Percentiles rank a stretch among this genome's conserved stretches.
Conservation (phyloP, 2,329 filamentous ascomycete species). For the Akanthomyces muscarius region DNA sequence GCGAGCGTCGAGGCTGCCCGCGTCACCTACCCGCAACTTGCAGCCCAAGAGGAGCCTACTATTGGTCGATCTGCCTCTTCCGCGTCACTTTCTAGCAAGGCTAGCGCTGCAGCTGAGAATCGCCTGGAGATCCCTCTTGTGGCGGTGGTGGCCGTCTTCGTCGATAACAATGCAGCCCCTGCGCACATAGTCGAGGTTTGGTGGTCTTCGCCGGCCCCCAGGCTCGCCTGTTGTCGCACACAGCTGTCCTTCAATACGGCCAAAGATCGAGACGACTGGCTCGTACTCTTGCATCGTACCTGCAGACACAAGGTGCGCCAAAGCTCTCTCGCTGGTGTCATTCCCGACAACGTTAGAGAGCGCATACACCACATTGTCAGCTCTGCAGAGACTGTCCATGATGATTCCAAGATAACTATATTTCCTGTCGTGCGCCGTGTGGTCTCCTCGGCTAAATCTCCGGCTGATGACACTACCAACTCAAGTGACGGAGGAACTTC, state of each 20-base stretch:
- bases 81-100: constrained; percentile 26
- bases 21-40: constrained; percentile 44
- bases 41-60: constrained; percentile 24
- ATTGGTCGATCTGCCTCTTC: constrained; percentile 25
- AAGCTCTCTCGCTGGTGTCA: constrained; percentile 33
- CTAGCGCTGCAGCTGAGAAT: constrained; percentile 31
- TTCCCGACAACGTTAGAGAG: constrained; percentile 44
- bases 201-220: constrained; percentile 47
- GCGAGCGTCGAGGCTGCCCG: constrained; percentile 44
- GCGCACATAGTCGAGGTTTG: constrained; percentile 53
- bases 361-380: constrained; percentile 46
- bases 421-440: constrained; percentile 51
- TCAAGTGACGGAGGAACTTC: constrained; percentile 45
- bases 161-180: constrained; percentile 46
- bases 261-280: constrained; percentile 47
- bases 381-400: constrained; percentile 37
- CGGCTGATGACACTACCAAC: constrained; percentile 44
- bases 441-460: constrained; percentile 37
- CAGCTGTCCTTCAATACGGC: constrained; percentile 48
- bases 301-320: constrained; percentile 37
- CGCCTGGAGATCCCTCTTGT: constrained; percentile 47
- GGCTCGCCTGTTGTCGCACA: constrained; percentile 43
- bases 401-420: constrained; percentile 34
- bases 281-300: constrained; percentile 43
- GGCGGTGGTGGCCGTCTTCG: constrained; percentile 49